Evolutionary conservation across 2,329 filamentous ascomycete genomes (phyloP).

Genomic region (Cladorrhinum sp.): DNA sequence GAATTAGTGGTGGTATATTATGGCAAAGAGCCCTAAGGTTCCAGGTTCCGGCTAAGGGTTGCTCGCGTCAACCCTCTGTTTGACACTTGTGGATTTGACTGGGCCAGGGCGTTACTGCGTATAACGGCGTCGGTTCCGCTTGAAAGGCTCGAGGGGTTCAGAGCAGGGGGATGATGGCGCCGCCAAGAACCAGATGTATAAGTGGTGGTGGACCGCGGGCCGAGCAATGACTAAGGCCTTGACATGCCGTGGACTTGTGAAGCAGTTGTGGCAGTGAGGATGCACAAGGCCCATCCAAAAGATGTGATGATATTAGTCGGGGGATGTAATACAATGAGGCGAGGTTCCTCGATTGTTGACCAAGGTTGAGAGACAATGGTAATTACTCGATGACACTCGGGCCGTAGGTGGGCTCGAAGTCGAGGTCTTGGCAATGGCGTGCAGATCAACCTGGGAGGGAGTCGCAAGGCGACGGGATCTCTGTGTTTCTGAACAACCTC

Average conservation of each 20-base stretch:
- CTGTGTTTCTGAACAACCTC: no score
- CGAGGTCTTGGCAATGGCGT: conserved; percentile 10
- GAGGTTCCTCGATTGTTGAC: background rate
- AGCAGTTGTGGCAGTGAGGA: background rate
- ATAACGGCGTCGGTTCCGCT: conserved; percentile 15
- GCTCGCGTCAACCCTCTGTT: conserved; percentile 6
- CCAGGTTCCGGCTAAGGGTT: background rate
- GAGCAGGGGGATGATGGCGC: background rate
- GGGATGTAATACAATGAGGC: background rate
- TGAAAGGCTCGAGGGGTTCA: conserved; percentile 1
- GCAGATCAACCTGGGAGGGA: background rate
- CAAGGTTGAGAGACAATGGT: background rate
- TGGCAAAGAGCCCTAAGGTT: conserved; percentile 1
- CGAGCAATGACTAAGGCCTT: conserved; percentile 5
- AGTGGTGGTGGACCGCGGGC: conserved; percentile 1
- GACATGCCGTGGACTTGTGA: background rate
- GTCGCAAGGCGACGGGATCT: background rate
- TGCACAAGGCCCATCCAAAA: background rate
- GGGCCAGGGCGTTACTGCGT: conserved; percentile 14
- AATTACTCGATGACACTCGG: conserved; percentile 5
- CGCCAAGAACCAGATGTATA: conserved; percentile 6
- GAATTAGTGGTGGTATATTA: background rate
- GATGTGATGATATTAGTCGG: background rate
- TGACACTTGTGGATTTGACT: conserved; percentile 15
- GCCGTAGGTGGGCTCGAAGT: conserved; percentile 1